A percentile compares a stretch with the other conserved stretches of the same genome.
phyloP scores from a whole-genome alignment of 192 early-diverging fungal species.

The Kappamyces sp. region DNA sequence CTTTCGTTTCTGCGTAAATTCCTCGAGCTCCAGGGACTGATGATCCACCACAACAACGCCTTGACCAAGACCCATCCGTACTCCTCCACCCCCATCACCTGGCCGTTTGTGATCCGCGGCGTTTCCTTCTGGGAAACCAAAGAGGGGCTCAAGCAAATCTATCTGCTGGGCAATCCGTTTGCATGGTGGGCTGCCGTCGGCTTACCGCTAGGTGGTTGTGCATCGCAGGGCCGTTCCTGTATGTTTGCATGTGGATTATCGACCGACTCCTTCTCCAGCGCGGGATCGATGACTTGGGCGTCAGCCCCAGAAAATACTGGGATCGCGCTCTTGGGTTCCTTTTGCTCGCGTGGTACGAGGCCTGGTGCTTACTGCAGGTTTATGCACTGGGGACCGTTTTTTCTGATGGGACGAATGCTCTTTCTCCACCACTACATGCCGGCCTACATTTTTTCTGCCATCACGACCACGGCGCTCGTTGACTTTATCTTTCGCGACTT shows the following conservation, averaged over 20 bases:
- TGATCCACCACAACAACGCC: conserved; percentile 86
- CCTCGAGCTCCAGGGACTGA: conserved; percentile 77
- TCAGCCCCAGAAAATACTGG: conserved; percentile 48
- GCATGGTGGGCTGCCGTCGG: conserved; percentile 58
- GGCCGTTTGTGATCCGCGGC: conserved; percentile 81
- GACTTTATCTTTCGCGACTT: conserved; percentile 58
- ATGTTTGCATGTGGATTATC: conserved; percentile 54
- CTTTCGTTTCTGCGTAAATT: conserved; percentile 81
- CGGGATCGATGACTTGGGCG: conserved; percentile 57
- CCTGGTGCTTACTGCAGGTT: not conserved
- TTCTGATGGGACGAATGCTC: conserved; percentile 82
- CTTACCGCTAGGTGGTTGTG: conserved; percentile 36
- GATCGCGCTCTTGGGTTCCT: conserved; percentile 68
- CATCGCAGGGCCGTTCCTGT: conserved; percentile 58
- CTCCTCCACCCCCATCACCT: conserved; percentile 79
- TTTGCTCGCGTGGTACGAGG: conserved; percentile 70
- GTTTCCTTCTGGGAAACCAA: conserved; percentile 90
- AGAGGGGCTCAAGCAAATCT: conserved; percentile 74
- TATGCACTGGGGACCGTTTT: conserved; percentile 84
- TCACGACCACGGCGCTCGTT: conserved; percentile 66
- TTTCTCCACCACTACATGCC: conserved; percentile 97
- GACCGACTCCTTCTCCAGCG: conserved; percentile 69
- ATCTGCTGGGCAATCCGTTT: conserved; percentile 85
- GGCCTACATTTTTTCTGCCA: conserved; percentile 72
- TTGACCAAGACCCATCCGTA: conserved; percentile 91